These are phyloP conservation scores for Kandelia obovata DNA, from an alignment of 345 rosid genomes.

Conservation along the genomic window DNA sequence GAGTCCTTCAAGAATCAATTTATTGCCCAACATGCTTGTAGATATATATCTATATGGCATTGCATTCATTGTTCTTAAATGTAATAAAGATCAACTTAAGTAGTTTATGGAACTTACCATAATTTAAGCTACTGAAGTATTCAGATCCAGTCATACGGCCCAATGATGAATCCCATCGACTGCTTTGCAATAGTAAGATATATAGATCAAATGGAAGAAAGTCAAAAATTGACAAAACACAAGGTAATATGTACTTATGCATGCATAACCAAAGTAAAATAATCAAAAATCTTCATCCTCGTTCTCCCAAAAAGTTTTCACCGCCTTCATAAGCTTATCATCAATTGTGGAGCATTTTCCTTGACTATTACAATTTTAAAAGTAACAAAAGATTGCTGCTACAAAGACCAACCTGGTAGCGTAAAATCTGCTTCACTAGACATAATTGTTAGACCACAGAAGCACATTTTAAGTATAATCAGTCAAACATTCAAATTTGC, in stretches of 20 bases:
- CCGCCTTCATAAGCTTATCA: too few relatives aligned
- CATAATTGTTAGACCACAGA: too few relatives aligned
- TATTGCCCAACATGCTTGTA: conserved; percentile 5
- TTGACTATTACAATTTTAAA: too few relatives aligned
- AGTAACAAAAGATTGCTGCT: too few relatives aligned
- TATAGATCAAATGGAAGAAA: conserved; percentile 12
- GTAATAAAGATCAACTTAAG: conserved; percentile 1
- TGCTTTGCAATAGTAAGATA: conserved; percentile 26
- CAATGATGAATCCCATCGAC: conserved; percentile 82
- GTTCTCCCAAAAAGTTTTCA: too few relatives aligned
- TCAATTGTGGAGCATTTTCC: too few relatives aligned
- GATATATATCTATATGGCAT: too few relatives aligned
- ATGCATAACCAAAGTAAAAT: background rate
- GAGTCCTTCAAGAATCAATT: conserved; percentile 9
- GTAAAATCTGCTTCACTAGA: background rate
- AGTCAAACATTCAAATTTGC: background rate
- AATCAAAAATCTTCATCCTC: background rate
- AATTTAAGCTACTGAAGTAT: conserved; percentile 60
- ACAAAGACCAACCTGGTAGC: background rate
- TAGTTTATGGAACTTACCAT: conserved; percentile 41
- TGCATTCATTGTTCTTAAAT: conserved; percentile 8
- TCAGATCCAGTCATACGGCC: conserved; percentile 80
- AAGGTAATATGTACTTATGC: background rate
- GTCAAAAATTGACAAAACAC: conserved; percentile 3
- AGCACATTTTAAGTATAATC: background rate